Percentiles rank a stretch among this genome's conserved stretches.
phyloP scores from a whole-genome alignment of 495 filamentous ascomycete species.

The Daldinia decipiens region DNA sequence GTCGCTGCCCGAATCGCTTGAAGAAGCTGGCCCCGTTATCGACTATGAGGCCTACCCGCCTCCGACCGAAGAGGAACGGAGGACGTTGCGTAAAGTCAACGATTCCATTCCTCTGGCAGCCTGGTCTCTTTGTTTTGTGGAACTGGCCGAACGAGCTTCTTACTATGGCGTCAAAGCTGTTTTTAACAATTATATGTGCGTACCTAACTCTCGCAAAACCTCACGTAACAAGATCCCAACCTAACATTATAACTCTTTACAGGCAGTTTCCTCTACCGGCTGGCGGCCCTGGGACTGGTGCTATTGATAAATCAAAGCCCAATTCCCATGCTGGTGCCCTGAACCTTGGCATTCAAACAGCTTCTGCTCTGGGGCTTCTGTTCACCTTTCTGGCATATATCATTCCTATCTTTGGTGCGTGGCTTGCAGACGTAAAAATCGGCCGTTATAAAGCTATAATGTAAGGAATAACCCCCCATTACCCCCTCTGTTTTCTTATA shows the following conservation, averaged over 20 bases:
- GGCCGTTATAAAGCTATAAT: conserved; percentile 66
- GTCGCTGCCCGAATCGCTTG: conserved; percentile 22
- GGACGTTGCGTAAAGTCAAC: conserved; percentile 59
- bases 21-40: conserved; percentile 12
- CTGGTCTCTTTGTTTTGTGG: conserved; percentile 60
- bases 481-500: background rate
- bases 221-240: background rate
- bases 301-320: conserved; percentile 43
- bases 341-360: conserved; percentile 60
- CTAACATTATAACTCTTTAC: background rate
- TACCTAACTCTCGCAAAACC: background rate
- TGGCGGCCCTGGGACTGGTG: conserved; percentile 65
- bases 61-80: conserved; percentile 61
- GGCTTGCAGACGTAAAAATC: conserved; percentile 60
- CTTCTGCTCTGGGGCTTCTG: conserved; percentile 60
- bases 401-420: conserved; percentile 63
- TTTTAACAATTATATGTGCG: conserved; percentile 60
- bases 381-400: conserved; percentile 65
- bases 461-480: conserved; percentile 16
- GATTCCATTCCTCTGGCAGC: conserved; percentile 55
- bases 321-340: conserved; percentile 48
- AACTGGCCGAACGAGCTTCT: conserved; percentile 61
- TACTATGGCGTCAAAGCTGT: conserved; percentile 60
- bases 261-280: conserved; percentile 57
- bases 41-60: conserved; percentile 36